Conservation (phyloP, 176 grass and related monocot species). For the Eleusine coracana region DNA sequence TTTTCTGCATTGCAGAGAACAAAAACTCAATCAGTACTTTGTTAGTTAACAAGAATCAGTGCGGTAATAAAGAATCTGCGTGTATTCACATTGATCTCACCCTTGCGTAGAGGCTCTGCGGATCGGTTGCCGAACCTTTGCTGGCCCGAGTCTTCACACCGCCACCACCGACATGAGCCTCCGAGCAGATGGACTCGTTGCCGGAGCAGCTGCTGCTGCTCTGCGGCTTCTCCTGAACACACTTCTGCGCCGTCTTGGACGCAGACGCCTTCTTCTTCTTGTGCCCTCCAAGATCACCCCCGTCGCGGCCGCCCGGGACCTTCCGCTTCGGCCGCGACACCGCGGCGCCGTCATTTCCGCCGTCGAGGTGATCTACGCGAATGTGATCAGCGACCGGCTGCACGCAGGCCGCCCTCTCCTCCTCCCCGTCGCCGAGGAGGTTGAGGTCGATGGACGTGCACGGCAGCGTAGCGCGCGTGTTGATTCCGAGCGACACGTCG, state of each 20-base stretch:
- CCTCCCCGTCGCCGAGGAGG: conserved; percentile 43
- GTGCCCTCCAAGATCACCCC: conserved; percentile 27
- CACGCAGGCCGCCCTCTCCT: conserved; percentile 22
- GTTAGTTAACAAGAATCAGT: background rate
- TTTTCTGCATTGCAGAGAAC: conserved; percentile 57
- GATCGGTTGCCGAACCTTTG: conserved; percentile 49
- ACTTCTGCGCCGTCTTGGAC: conserved; percentile 40
- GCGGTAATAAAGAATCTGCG: background rate
- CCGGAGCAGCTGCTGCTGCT: conserved; percentile 53
- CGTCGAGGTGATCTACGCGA: conserved; percentile 18
- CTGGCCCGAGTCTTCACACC: conserved; percentile 51
- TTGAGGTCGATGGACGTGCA: conserved; percentile 50
- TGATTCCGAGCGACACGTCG: conserved; percentile 55
- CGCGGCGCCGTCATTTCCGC: conserved; percentile 27
- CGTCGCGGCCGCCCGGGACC: conserved; percentile 29
- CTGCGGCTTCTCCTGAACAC: background rate
- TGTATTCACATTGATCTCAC: conserved; percentile 30
- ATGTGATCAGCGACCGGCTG: conserved; percentile 28
- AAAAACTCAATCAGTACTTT: conserved; percentile 31
- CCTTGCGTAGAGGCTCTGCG: conserved; percentile 80
- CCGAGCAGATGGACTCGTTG: conserved; percentile 47
- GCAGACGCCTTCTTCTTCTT: conserved; percentile 51
- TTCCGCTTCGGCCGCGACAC: conserved; percentile 48
- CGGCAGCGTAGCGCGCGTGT: conserved; percentile 33
- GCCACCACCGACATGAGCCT: conserved; percentile 17